Conservation (phyloP, 2,329 filamentous ascomycete genomes). For the Penicillium sp. region DNA sequence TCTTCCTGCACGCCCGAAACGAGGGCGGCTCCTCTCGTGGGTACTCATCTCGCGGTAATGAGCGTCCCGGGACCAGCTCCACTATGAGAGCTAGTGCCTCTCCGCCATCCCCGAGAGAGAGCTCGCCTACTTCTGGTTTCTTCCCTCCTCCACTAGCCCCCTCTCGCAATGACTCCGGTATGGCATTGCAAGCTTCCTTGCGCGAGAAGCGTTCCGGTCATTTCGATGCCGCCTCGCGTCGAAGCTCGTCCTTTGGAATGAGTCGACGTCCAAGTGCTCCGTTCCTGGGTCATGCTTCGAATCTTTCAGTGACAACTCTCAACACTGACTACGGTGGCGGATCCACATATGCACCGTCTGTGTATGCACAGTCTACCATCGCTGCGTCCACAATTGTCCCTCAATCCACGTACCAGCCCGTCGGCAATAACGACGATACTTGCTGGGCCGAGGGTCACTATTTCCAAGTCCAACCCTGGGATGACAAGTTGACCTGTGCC, state of each 20-base stretch:
- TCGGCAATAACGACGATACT: conserved; percentile 41
- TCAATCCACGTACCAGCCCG: conserved; percentile 37
- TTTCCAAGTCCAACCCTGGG: conserved; percentile 43
- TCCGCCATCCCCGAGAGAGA: conserved; percentile 54
- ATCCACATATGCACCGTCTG: conserved; percentile 49
- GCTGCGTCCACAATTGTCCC: conserved; percentile 52
- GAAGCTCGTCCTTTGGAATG: conserved; percentile 89
- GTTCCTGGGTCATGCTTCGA: conserved; percentile 62
- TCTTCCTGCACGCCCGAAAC: conserved; percentile 73
- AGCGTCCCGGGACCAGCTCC: conserved; percentile 73
- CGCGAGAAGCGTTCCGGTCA: conserved; percentile 93
- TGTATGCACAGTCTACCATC: conserved; percentile 50
- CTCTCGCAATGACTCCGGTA: conserved; percentile 84
- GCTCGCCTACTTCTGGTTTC: conserved; percentile 73
- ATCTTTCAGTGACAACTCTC: conserved; percentile 44
- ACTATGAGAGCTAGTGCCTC: conserved; percentile 49
- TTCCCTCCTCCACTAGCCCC: conserved; percentile 78
- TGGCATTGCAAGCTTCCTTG: conserved; percentile 78
- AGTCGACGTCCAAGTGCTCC: conserved; percentile 67
- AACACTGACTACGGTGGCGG: conserved; percentile 37
- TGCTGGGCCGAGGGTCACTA: conserved; percentile 50
- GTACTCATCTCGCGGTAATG: conserved; percentile 45
- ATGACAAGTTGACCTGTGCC: conserved; percentile 44
- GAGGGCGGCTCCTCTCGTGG: conserved; percentile 52
- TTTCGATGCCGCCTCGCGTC: conserved; percentile 75